Conservation (phyloP, 2,329 filamentous ascomycete species). For the Talaromyces sp. region DNA sequence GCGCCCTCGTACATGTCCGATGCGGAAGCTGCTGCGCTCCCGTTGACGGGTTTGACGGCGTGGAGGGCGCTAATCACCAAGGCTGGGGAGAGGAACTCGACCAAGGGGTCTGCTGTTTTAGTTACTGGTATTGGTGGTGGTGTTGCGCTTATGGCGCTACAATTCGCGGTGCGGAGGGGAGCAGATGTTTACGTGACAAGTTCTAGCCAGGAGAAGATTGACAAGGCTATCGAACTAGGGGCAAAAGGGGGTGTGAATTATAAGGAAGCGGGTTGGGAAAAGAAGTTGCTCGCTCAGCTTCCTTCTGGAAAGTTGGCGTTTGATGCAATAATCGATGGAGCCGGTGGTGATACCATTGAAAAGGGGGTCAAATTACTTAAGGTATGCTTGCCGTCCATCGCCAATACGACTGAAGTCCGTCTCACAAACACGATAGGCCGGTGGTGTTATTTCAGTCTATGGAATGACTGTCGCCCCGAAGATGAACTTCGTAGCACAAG, state of each 20-base stretch:
- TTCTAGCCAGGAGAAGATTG: constrained; percentile 70
- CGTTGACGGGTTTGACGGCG: constrained; percentile 78
- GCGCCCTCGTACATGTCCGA: constrained; percentile 68
- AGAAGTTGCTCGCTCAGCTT: constrained; percentile 58
- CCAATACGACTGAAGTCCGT: neutral
- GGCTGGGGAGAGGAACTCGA: constrained; percentile 54
- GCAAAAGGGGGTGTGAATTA: constrained; percentile 81
- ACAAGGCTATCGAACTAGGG: constrained; percentile 65
- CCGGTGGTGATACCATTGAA: constrained; percentile 77
- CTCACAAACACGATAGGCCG: constrained; percentile 46
- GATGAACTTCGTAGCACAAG: constrained; percentile 81
- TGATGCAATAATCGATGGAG: constrained; percentile 86
- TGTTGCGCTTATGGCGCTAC: constrained; percentile 75
- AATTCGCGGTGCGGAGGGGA: constrained; percentile 72
- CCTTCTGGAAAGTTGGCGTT: constrained; percentile 64
- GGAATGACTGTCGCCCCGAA: constrained; percentile 86
- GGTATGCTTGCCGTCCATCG: constrained; percentile 34
- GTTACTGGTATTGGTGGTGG: constrained; percentile 91
- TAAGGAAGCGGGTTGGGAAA: constrained; percentile 75
- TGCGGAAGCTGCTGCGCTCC: constrained; percentile 76
- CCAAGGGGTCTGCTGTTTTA: constrained; percentile 67
- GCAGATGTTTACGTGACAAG: constrained; percentile 79
- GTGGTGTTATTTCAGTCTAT: constrained; percentile 80
- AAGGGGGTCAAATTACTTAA: constrained; percentile 67
- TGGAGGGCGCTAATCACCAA: constrained; percentile 86